Conservation (phyloP, 805 yeast species). For the Candida palmyrensis region DNA sequence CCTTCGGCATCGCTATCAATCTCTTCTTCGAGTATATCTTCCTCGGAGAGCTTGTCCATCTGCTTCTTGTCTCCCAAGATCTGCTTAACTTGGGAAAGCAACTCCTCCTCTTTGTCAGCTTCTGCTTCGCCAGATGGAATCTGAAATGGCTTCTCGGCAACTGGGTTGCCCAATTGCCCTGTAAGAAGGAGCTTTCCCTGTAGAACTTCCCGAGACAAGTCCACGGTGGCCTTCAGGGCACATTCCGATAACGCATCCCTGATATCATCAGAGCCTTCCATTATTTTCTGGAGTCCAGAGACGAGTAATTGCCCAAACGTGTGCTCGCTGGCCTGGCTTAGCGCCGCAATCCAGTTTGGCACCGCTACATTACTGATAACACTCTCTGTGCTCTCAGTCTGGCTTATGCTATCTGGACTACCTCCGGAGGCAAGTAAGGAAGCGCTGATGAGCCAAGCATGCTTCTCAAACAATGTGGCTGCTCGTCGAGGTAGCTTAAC, state of each 20-base stretch:
- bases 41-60: constrained; percentile 6
- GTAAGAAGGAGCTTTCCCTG: no score
- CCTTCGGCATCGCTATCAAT: constrained; percentile 5
- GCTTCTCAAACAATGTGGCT: not conserved
- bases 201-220: no score
- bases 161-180: no score
- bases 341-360: constrained; percentile 3
- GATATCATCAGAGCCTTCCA: no score
- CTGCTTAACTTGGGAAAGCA: constrained; percentile 1
- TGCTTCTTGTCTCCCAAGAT: constrained; percentile 1
- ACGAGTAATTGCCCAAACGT: no score
- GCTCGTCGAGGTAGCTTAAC: not conserved
- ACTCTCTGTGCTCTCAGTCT: not conserved
- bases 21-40: constrained; percentile 5
- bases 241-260: no score
- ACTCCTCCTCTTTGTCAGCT: not conserved
- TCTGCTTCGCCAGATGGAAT: no score
- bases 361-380: constrained; percentile 1
- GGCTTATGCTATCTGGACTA: not conserved
- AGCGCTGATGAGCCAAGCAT: constrained; percentile 2
- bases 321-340: no score
- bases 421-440: constrained; percentile 1
- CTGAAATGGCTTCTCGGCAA: no score
- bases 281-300: no score
- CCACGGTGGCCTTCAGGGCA: no score